Evolutionary conservation across 805 yeast genomes (phyloP).

Genomic region (Ogataea paradorogensis): DNA sequence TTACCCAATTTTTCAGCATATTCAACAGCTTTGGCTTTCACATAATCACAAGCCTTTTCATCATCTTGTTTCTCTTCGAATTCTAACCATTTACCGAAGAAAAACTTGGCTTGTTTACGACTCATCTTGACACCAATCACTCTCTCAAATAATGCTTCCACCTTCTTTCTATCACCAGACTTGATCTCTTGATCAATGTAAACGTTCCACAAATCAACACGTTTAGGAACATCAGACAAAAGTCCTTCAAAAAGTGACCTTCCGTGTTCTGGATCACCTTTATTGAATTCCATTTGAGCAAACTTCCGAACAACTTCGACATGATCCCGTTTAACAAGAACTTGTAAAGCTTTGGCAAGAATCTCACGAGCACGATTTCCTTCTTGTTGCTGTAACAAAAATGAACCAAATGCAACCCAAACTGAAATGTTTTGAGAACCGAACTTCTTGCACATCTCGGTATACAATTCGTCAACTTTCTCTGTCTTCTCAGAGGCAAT

Average conservation of each 20-base stretch:
- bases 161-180: constrained; percentile 58
- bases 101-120: constrained; percentile 89
- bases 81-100: constrained; percentile 88
- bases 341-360: constrained; percentile 70
- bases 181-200: constrained; percentile 92
- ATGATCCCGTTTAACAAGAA: constrained; percentile 68
- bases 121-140: constrained; percentile 64
- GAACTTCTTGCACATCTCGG: constrained; percentile 71
- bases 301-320: constrained; percentile 81
- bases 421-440: constrained; percentile 63
- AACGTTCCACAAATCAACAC: constrained; percentile 93
- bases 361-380: constrained; percentile 64
- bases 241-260: constrained; percentile 93
- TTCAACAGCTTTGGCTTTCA: constrained; percentile 87
- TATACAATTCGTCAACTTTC: constrained; percentile 68
- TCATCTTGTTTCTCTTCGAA: constrained; percentile 72
- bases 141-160: constrained; percentile 81
- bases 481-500: constrained; percentile 67
- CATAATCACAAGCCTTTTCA: constrained; percentile 71
- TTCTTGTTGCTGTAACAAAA: constrained; percentile 57
- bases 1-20: constrained; percentile 38
- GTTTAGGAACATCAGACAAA: constrained; percentile 83
- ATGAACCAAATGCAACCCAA: constrained; percentile 83
- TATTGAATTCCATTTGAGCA: constrained; percentile 80
- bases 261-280: constrained; percentile 93